phyloP scores from a whole-genome alignment of 2,329 filamentous ascomycete genomes.

The Endocalyx cinctus region DNA sequence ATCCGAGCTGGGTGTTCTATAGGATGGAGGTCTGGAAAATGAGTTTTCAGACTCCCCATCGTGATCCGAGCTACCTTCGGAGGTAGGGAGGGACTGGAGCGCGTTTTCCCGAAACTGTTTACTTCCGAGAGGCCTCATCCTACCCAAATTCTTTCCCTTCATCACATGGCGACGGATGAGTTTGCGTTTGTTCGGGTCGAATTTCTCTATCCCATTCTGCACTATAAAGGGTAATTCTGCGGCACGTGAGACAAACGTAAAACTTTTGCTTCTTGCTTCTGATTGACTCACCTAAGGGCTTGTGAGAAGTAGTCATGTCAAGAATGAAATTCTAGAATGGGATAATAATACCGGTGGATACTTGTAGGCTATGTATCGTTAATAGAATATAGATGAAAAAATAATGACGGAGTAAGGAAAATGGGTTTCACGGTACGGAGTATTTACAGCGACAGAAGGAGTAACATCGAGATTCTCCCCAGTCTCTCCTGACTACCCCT shows the following conservation, averaged over 20 bases:
- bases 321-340: too few species aligned
- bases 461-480: too few species aligned
- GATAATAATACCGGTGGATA: too few species aligned
- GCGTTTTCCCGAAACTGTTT: neutral
- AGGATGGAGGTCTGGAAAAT: neutral
- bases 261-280: too few species aligned
- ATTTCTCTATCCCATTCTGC: slow-evolving; percentile 21
- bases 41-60: neutral
- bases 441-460: too few species aligned
- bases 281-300: too few species aligned
- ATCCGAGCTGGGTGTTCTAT: neutral
- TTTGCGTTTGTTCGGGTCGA: slow-evolving; percentile 27
- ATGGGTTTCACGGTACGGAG: too few species aligned
- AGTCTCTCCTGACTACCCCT: too few species aligned
- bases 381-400: too few species aligned
- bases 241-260: neutral
- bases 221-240: slow-evolving; percentile 25
- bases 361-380: too few species aligned
- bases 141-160: slow-evolving; percentile 36
- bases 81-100: slow-evolving; percentile 6
- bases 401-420: too few species aligned
- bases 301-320: too few species aligned
- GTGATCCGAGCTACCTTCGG: neutral
- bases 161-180: slow-evolving; percentile 38
- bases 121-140: slow-evolving; percentile 9